Conservation (phyloP, 1,284 basidiomycete genomes). For the Gymnopus androsaceus region DNA sequence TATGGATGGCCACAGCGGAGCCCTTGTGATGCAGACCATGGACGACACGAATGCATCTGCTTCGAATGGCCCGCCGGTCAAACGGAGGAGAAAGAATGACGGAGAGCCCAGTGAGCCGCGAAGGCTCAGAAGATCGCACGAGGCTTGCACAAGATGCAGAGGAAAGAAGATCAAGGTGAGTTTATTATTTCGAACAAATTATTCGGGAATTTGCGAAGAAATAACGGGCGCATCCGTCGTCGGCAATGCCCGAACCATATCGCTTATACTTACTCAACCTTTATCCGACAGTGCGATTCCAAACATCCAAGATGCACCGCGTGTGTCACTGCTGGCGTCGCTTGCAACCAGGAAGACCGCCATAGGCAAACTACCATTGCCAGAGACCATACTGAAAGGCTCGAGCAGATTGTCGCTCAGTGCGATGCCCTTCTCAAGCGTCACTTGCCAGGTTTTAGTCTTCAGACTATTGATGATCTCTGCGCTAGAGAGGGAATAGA, state of each 20-base stretch:
- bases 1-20: not conserved
- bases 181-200: slow-evolving; percentile 30
- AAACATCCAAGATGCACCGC: slow-evolving; percentile 83
- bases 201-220: slow-evolving; percentile 9
- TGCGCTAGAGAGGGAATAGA: slow-evolving; percentile 69
- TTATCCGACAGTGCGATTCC: slow-evolving; percentile 70
- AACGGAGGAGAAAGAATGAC: slow-evolving; percentile 10
- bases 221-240: slow-evolving; percentile 39
- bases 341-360: slow-evolving; percentile 81
- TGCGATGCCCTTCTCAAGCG: slow-evolving; percentile 76
- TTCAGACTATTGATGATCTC: slow-evolving; percentile 66
- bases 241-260: slow-evolving; percentile 60
- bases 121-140: slow-evolving; percentile 80
- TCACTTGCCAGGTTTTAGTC: slow-evolving; percentile 63
- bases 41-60: not conserved
- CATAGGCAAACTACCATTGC: slow-evolving; percentile 81
- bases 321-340: slow-evolving; percentile 73
- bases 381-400: slow-evolving; percentile 74
- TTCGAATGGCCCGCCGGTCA: not conserved
- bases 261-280: slow-evolving; percentile 4
- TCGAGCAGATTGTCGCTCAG: slow-evolving; percentile 74
- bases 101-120: slow-evolving; percentile 52
- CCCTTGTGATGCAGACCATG: slow-evolving; percentile 1
- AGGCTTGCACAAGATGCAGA: slow-evolving; percentile 85
- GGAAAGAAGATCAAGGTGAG: slow-evolving; percentile 92